These are phyloP conservation scores for Dalbergia cultrata DNA, from an alignment of 306 rosid genomes.

Conservation along the genomic window DNA sequence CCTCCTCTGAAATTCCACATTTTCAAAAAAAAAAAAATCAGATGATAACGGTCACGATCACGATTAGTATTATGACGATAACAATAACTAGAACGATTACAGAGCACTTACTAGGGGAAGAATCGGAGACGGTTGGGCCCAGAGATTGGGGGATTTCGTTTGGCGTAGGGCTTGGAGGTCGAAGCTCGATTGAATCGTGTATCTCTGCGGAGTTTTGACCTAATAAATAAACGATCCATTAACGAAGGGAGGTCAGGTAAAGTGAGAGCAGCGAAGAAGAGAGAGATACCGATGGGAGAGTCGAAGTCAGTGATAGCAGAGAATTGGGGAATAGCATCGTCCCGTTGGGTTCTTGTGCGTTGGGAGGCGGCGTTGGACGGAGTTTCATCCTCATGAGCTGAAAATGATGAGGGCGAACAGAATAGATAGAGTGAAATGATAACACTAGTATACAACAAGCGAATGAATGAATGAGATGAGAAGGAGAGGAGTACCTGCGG, in stretches of 20 bases:
- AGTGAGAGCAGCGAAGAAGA: neutral
- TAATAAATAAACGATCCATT: conserved; percentile 8
- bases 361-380: conserved; percentile 34
- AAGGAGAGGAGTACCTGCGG: neutral
- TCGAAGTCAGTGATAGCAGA: conserved; percentile 67
- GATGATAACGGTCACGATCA: neutral
- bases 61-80: neutral
- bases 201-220: conserved; percentile 40
- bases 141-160: conserved; percentile 36
- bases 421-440: neutral
- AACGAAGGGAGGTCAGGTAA: conserved; percentile 7
- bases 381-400: conserved; percentile 37
- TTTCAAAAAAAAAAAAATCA: neutral
- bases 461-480: neutral
- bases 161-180: conserved; percentile 30
- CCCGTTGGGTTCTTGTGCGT: neutral
- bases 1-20: conserved; percentile 48
- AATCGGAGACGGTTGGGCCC: conserved; percentile 27
- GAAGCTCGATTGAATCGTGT: conserved; percentile 33
- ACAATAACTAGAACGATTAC: neutral
- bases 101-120: conserved; percentile 47
- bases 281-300: conserved; percentile 57
- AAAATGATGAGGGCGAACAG: neutral
- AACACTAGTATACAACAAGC: neutral
- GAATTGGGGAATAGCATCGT: conserved; percentile 53